These are phyloP conservation scores for Yamadazyma scolyti DNA, from an alignment of 805 yeast species.

Conservation along the genomic window DNA sequence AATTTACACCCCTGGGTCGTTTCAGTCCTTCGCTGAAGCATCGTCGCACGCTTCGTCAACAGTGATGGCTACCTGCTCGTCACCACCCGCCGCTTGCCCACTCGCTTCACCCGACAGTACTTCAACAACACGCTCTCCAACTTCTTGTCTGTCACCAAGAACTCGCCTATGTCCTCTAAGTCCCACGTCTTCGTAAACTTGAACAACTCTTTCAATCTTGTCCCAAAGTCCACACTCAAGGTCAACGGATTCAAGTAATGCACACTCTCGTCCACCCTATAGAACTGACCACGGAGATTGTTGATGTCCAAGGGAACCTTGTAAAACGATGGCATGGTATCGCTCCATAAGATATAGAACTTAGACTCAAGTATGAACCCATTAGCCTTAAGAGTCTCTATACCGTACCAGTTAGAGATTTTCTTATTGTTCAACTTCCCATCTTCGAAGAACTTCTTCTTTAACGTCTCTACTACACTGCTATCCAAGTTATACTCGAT, in stretches of 20 bases:
- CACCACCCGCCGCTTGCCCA: too few species aligned
- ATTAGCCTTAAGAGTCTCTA: constrained; percentile 36
- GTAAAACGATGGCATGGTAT: constrained; percentile 59
- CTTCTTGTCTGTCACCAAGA: constrained; percentile 30
- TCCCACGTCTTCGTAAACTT: constrained; percentile 31
- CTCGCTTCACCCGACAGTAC: constrained; percentile 31
- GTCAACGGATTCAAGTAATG: constrained; percentile 48
- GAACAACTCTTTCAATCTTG: constrained; percentile 29
- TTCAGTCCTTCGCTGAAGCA: too few species aligned
- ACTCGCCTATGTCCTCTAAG: constrained; percentile 37
- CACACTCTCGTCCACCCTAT: constrained; percentile 43
- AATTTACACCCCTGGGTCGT: too few species aligned
- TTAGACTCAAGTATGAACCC: constrained; percentile 39
- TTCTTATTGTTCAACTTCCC: constrained; percentile 38
- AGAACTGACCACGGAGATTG: constrained; percentile 54
- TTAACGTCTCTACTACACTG: too few species aligned
- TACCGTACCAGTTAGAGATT: constrained; percentile 64
- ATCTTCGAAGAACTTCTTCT: too few species aligned
- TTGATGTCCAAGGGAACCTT: constrained; percentile 55
- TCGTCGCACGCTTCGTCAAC: too few species aligned
- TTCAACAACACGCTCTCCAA: constrained; percentile 35
- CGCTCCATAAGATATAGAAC: constrained; percentile 61
- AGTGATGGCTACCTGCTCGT: too few species aligned
- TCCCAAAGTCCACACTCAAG: constrained; percentile 36
- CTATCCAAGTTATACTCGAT: too few species aligned